Conservation (phyloP, 495 filamentous ascomycete genomes). For the Articulospora tetracladia region DNA sequence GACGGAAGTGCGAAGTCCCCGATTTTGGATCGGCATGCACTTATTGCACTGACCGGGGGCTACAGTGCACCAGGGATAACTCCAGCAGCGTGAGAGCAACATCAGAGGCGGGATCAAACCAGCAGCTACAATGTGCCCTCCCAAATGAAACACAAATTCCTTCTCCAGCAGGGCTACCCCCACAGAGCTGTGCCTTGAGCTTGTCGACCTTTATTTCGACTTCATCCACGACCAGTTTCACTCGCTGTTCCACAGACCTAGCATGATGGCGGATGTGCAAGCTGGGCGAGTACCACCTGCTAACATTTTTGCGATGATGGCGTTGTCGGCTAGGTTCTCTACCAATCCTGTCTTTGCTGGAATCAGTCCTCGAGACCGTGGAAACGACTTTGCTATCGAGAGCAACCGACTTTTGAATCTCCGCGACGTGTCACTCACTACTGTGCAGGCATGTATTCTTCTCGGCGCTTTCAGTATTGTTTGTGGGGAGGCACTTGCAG, state of each 20-base stretch:
- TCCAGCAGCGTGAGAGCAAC: neutral
- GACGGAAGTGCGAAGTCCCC: conserved; percentile 15
- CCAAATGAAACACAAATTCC: neutral
- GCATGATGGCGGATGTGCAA: conserved; percentile 26
- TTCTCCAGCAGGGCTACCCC: conserved; percentile 4
- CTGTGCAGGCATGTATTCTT: conserved; percentile 34
- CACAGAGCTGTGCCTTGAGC: conserved; percentile 25
- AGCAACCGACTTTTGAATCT: conserved; percentile 28
- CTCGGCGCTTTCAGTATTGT: conserved; percentile 30
- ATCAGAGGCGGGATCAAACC: neutral
- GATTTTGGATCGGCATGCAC: conserved; percentile 6
- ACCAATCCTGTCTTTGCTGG: conserved; percentile 21
- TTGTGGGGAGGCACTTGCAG: conserved; percentile 15
- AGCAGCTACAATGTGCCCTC: neutral
- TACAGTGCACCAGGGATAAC: conserved; percentile 15
- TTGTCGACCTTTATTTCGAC: conserved; percentile 35
- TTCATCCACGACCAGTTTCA: conserved; percentile 40
- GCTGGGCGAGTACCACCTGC: conserved; percentile 18
- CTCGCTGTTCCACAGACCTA: conserved; percentile 35
- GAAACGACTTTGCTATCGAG: conserved; percentile 22
- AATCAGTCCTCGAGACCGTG: conserved; percentile 27
- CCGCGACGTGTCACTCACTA: conserved; percentile 31
- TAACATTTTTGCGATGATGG: conserved; percentile 31
- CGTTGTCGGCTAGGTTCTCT: conserved; percentile 32
- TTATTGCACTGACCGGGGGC: conserved; percentile 13